Evolutionary conservation across 257 asterid species (phyloP), one percentile per base, ranked within the genome.

Genomic region (Nyctanthes arbortristis): DNA sequence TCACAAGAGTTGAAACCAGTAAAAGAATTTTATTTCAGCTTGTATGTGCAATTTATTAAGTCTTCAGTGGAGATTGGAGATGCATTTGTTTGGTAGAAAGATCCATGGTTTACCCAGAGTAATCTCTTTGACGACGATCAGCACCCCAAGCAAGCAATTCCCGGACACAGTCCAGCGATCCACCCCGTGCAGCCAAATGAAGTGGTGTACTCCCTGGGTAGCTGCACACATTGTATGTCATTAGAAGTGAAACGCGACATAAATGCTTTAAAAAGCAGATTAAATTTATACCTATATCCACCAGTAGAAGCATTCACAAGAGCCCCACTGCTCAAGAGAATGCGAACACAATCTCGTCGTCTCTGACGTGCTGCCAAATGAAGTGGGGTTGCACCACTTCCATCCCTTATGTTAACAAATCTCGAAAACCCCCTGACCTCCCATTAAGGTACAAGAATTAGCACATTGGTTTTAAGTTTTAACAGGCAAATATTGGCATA

Each of bases 71-170:
- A 7, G 13, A 66, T 31, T 8, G 27, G 57, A 7, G 13, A 66
- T 31, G 12, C 61, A 47, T 52, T 60, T 55, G 22, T n/a, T 20
- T 30, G 70, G n/a, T 22, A 56, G 56, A 72, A 45, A 36, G 25
- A 58, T 29, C 16, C 12, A 31, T 22, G 29, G 7, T 85, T 84
- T 76, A 90, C 97, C 97, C 92, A 3, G 90, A 77, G 14, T 87
- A 70, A 86, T 90, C 97, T 74, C 89, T 77, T 73, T 81, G 93
- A 71, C 78, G 87, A 59, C 94, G 82, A 79, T 90, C 94, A 45
- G 96, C 92, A 47, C 96, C 96, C 89, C 90, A 82, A 65, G 97
- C 81, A 74, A 90, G 92, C 79, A 90, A 80, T 72, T 88, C 92
- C 9, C 94, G 88, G 14, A 88, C 84, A 74, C 92, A 90, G 66